These are phyloP conservation scores for Aspergillus pseudotamarii DNA, from an alignment of 2,329 filamentous ascomycete genomes.

Conservation along the genomic window DNA sequence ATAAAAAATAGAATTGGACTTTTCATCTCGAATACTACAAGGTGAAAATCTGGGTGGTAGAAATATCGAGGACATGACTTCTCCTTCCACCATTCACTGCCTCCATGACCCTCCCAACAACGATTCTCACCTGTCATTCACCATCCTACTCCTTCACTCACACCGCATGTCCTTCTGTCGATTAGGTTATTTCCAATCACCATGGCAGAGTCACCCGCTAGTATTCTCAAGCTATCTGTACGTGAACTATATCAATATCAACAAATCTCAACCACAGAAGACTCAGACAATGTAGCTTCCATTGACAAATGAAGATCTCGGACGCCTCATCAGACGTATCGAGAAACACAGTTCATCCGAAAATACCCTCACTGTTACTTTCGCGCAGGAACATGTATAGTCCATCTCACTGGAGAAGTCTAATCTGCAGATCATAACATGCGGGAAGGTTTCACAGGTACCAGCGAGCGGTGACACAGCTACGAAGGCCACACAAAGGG, in stretches of 20 bases:
- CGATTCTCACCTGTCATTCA: too few relatives aligned
- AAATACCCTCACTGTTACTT: background rate
- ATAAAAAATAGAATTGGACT: too few relatives aligned
- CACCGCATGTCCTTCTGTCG: fast-evolving
- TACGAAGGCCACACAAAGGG: too few relatives aligned
- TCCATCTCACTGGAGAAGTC: background rate
- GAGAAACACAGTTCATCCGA: background rate
- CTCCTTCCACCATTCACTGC: too few relatives aligned
- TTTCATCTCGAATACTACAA: fast-evolving
- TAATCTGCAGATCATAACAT: background rate
- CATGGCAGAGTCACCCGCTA: background rate
- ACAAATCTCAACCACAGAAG: background rate
- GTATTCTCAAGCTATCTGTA: background rate
- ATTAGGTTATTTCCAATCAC: background rate
- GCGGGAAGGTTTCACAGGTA: too few relatives aligned
- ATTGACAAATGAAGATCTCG: background rate
- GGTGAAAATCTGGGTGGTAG: too few relatives aligned
- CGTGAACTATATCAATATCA: background rate
- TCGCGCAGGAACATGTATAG: background rate
- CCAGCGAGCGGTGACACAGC: too few relatives aligned
- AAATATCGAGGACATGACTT: too few relatives aligned
- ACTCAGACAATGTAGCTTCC: background rate
- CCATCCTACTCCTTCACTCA: too few relatives aligned
- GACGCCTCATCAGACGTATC: background rate
- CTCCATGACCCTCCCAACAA: too few relatives aligned